Evolutionary conservation across 2,329 filamentous ascomycete genomes (phyloP).

Genomic region (Neofusicoccum sp.): DNA sequence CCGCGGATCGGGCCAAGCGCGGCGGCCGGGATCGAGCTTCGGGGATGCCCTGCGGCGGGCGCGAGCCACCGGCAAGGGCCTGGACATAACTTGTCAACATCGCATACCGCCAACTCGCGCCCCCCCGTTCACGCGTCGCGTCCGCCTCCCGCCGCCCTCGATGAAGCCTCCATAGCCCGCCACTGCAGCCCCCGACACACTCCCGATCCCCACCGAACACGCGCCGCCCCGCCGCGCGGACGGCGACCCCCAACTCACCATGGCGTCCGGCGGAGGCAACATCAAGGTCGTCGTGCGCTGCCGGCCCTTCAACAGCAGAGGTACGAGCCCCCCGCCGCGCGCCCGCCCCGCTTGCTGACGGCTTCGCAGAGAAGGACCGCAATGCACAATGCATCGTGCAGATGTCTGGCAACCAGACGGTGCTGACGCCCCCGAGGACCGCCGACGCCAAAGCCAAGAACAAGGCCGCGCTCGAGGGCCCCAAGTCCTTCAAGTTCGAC

Average conservation of each 20-base stretch:
- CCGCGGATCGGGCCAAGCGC: slow-evolving; percentile 8
- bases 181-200: background rate
- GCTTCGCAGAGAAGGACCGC: slow-evolving; percentile 77
- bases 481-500: slow-evolving; percentile 93
- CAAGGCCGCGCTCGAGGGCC: slow-evolving; percentile 65
- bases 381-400: slow-evolving; percentile 95
- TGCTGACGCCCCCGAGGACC: slow-evolving; percentile 73
- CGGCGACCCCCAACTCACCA: slow-evolving; percentile 35
- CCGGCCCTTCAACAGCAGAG: slow-evolving; percentile 93
- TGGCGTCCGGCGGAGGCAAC: slow-evolving; percentile 84
- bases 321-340: slow-evolving; percentile 51
- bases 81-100: slow-evolving; percentile 19
- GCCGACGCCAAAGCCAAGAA: slow-evolving; percentile 61
- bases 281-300: slow-evolving; percentile 99
- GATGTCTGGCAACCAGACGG: slow-evolving; percentile 91
- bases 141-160: slow-evolving; percentile 7
- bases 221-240: slow-evolving; percentile 15
- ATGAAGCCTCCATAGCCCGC: slow-evolving; percentile 21
- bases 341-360: slow-evolving; percentile 22
- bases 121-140: slow-evolving; percentile 14
- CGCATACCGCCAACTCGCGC: background rate
- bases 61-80: slow-evolving; percentile 4
- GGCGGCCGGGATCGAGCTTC: slow-evolving; percentile 12
- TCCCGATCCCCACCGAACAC: background rate
- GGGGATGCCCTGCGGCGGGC: slow-evolving; percentile 10